phyloP scores from a whole-genome alignment of 805 yeast genomes.

The Osmozyma mogii region DNA sequence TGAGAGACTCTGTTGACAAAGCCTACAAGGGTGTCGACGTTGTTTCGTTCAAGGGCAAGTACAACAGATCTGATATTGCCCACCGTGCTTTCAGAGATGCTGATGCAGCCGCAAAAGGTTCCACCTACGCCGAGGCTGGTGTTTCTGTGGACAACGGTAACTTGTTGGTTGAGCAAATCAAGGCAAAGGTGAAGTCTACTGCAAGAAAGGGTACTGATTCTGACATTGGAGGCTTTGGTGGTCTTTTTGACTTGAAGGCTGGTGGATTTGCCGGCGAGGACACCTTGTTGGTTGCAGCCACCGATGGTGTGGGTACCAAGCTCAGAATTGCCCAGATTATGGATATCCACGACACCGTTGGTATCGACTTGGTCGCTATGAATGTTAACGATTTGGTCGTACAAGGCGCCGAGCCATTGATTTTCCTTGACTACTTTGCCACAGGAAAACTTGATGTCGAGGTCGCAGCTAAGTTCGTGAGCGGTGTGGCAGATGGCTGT shows the following conservation, averaged over 20 bases:
- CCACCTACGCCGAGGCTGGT: conserved; percentile 94
- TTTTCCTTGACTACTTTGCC: conserved; percentile 94
- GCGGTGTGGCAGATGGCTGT: conserved; percentile 97
- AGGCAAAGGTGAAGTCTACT: conserved; percentile 84
- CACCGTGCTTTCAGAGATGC: conserved; percentile 82
- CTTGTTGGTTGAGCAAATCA: conserved; percentile 79
- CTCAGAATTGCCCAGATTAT: conserved; percentile 87
- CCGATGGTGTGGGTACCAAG: conserved; percentile 99
- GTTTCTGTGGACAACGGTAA: conserved; percentile 97
- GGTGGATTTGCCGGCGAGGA: conserved; percentile 81
- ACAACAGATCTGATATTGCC: conserved; percentile 90
- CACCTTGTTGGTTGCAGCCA: conserved; percentile 89
- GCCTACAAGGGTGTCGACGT: conserved; percentile 82
- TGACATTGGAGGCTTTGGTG: conserved; percentile 98
- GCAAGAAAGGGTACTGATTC: conserved; percentile 95
- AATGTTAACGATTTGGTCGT: conserved; percentile 96
- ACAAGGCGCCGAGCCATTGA: conserved; percentile 97
- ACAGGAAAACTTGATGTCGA: conserved; percentile 82
- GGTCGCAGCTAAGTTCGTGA: conserved; percentile 80
- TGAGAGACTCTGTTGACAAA: conserved; percentile 72
- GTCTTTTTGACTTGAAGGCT: conserved; percentile 79
- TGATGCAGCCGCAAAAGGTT: conserved; percentile 23
- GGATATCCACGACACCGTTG: conserved; percentile 92
- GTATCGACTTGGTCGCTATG: conserved; percentile 98
- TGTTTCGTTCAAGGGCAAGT: conserved; percentile 65